Evolutionary conservation across 2,329 filamentous ascomycete genomes (phyloP).

Genomic region (Apiospora marii): DNA sequence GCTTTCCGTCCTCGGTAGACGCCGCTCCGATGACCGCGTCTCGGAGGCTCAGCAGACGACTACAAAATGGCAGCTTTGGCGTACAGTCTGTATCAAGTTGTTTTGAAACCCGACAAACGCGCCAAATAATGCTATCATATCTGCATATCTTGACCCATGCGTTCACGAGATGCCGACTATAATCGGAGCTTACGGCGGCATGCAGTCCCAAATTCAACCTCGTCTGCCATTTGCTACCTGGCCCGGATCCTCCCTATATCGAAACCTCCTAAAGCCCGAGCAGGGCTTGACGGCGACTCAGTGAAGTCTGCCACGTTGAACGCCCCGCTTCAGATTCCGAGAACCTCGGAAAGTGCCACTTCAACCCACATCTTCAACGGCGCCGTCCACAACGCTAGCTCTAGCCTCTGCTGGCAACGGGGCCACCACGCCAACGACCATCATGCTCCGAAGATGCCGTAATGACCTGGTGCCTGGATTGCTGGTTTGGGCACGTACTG

Average conservation of each 20-base stretch:
- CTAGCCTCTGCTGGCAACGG: background rate
- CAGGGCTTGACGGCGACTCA: background rate
- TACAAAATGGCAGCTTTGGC: background rate
- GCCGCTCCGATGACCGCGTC: background rate
- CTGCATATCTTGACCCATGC: background rate
- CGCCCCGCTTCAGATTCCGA: background rate
- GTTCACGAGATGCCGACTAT: background rate
- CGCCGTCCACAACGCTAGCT: background rate
- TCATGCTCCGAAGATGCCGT: conserved; percentile 3
- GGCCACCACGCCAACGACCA: background rate
- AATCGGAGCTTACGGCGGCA: background rate
- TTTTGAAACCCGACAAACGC: background rate
- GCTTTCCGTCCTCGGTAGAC: background rate
- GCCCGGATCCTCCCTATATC: background rate
- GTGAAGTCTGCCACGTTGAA: background rate
- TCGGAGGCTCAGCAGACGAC: background rate
- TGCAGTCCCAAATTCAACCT: background rate
- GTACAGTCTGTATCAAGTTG: background rate
- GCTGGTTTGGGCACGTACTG: background rate
- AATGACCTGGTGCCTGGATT: background rate
- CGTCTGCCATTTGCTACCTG: background rate
- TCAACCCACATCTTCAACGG: conserved; percentile 2
- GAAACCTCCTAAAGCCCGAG: background rate
- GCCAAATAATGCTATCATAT: background rate
- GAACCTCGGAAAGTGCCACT: conserved; percentile 4